Percentiles rank a stretch among this genome's conserved stretches.
Conservation (phyloP, 495 filamentous ascomycete genomes). For the Lasiosphaeria miniovina region DNA sequence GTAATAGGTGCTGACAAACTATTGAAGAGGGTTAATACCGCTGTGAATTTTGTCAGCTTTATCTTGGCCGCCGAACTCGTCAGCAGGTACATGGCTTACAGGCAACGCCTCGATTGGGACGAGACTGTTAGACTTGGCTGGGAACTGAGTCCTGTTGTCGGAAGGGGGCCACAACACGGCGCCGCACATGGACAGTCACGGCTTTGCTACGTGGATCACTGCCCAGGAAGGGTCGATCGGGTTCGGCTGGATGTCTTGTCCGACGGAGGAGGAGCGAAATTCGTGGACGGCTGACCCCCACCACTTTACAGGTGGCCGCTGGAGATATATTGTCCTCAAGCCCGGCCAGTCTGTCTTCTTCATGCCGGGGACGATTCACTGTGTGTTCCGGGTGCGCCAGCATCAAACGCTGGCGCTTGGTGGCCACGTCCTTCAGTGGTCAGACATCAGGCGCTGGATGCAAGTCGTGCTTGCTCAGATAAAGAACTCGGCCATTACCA, state of each 20-base stretch:
- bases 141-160: conserved; percentile 17
- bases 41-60: no score
- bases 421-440: conserved; percentile 25
- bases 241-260: conserved; percentile 31
- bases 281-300: conserved; percentile 22
- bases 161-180: conserved; percentile 20
- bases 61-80: no score
- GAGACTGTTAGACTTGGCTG: no score
- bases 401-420: conserved; percentile 20
- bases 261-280: conserved; percentile 21
- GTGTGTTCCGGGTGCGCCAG: conserved; percentile 29
- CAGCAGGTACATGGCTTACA: no score
- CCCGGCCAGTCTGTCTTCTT: conserved; percentile 33
- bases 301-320: conserved; percentile 22
- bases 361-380: conserved; percentile 32
- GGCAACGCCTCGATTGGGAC: no score
- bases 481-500: conserved; percentile 17
- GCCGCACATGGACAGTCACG: conserved; percentile 19
- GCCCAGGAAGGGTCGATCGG: conserved; percentile 27
- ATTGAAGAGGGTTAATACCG: no score
- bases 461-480: conserved; percentile 16
- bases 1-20: no score
- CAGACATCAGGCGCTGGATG: conserved; percentile 19
- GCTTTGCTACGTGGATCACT: conserved; percentile 14
- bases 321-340: conserved; percentile 31